These are phyloP conservation scores for Bryopsis sp. DNA, from an alignment of 139 green algal species.

Conservation along the genomic window DNA sequence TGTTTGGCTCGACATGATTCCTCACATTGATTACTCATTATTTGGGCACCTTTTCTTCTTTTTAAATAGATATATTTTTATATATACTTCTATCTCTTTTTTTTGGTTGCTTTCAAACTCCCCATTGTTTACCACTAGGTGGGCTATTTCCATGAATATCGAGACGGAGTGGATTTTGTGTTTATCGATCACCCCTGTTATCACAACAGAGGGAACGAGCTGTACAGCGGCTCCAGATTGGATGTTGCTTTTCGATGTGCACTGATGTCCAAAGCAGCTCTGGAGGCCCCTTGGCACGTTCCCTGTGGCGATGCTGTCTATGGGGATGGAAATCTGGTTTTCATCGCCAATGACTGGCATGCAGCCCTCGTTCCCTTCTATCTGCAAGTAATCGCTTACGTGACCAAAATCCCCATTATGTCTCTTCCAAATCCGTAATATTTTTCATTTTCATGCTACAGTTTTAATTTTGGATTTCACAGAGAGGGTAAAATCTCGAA, in stretches of 20 bases:
- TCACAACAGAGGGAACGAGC: slow-evolving; percentile 47
- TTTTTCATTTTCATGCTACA: background rate
- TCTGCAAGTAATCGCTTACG: slow-evolving; percentile 54
- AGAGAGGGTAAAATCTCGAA: no score
- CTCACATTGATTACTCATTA: no score
- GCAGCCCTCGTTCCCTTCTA: slow-evolving; percentile 83
- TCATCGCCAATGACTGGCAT: slow-evolving; percentile 94
- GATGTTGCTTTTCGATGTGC: slow-evolving; percentile 67
- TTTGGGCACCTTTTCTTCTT: no score
- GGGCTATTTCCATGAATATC: slow-evolving; percentile 71
- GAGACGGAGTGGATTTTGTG: slow-evolving; percentile 81
- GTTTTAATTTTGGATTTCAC: no score
- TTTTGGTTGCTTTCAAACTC: no score
- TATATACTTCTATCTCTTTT: no score
- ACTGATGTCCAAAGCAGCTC: slow-evolving; percentile 59
- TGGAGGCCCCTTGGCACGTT: slow-evolving; percentile 81
- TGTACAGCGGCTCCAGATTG: slow-evolving; percentile 65
- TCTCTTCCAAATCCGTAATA: background rate
- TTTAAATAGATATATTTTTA: no score
- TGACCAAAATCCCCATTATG: no score
- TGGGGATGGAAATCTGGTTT: slow-evolving; percentile 79
- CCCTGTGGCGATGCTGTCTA: slow-evolving; percentile 71
- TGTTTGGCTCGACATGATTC: no score
- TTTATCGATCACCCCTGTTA: slow-evolving; percentile 88
- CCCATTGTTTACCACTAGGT: slow-evolving; percentile 44